These are phyloP conservation scores for Hymenoscyphus repandus DNA, from an alignment of 2,329 filamentous ascomycete species.

Conservation along the genomic window DNA sequence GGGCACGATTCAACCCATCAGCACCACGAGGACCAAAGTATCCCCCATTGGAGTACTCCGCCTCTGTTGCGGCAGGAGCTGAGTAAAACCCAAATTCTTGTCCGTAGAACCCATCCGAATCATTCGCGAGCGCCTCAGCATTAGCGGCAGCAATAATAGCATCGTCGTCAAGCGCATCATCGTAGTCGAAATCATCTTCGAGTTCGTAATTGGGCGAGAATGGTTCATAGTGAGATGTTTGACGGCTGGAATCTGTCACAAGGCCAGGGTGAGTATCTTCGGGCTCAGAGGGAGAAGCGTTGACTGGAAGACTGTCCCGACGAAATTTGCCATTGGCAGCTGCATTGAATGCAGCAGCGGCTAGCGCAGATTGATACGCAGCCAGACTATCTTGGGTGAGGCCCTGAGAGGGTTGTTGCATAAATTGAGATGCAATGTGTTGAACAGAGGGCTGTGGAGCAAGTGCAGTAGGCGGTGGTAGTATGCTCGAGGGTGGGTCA, in stretches of 20 bases:
- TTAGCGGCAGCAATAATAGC: slow-evolving; percentile 93
- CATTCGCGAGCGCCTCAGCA: slow-evolving; percentile 84
- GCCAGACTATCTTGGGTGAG: slow-evolving; percentile 54
- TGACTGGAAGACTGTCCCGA: slow-evolving; percentile 38
- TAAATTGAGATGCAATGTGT: slow-evolving; percentile 4
- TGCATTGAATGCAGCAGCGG: slow-evolving; percentile 73
- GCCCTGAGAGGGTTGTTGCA: slow-evolving; percentile 25
- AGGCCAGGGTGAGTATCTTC: slow-evolving; percentile 33
- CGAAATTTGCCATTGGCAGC: slow-evolving; percentile 71
- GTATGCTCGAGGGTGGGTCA: neutral
- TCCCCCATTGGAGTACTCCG: slow-evolving; percentile 68
- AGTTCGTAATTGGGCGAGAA: slow-evolving; percentile 30
- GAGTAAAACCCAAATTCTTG: slow-evolving; percentile 97
- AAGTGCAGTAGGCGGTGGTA: slow-evolving; percentile 7
- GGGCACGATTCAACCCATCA: slow-evolving; percentile 53
- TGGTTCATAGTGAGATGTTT: slow-evolving; percentile 30
- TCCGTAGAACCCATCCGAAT: slow-evolving; percentile 91
- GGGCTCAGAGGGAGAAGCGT: slow-evolving; percentile 22
- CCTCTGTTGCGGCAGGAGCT: slow-evolving; percentile 40
- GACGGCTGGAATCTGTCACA: slow-evolving; percentile 36
- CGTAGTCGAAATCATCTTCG: slow-evolving; percentile 46
- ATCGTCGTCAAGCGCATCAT: slow-evolving; percentile 73
- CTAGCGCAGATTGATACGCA: slow-evolving; percentile 79
- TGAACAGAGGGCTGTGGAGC: slow-evolving; percentile 25
- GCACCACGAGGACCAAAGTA: slow-evolving; percentile 78